A percentile compares a stretch with the other conserved stretches of the same genome.
Conservation (phyloP, 1,139 yeast species). For the Diutina mesorugosa region DNA sequence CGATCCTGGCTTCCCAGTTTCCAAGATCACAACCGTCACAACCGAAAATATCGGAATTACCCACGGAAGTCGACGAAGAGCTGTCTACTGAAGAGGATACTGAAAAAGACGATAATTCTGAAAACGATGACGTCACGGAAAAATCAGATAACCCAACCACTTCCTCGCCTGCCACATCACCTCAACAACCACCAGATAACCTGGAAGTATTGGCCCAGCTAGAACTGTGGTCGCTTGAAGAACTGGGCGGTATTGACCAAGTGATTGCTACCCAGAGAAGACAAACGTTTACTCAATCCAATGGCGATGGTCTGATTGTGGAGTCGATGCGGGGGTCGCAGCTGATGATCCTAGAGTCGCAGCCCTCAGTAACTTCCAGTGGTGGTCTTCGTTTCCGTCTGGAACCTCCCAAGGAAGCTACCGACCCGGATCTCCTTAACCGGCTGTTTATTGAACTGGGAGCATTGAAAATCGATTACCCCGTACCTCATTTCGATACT, state of each 20-base stretch:
- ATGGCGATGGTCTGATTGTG: neutral
- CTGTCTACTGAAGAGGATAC: neutral
- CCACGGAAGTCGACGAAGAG: neutral
- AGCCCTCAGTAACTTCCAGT: neutral
- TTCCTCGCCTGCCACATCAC: neutral
- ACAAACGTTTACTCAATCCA: neutral
- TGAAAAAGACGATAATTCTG: neutral
- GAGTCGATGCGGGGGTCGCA: neutral
- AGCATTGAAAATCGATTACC: constrained; percentile 38
- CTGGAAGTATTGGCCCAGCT: neutral
- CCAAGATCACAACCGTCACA: neutral
- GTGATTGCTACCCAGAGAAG: neutral
- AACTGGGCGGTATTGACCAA: neutral
- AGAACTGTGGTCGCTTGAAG: neutral
- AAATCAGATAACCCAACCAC: neutral
- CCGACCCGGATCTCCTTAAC: neutral
- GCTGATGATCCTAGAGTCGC: neutral
- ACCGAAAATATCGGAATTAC: neutral
- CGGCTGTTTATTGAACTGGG: constrained; percentile 14
- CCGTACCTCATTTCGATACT: constrained; percentile 51
- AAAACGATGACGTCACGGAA: neutral
- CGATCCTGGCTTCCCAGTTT: neutral
- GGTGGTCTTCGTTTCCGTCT: neutral
- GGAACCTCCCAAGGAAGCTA: neutral
- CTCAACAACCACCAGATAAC: neutral